phyloP scores from a whole-genome alignment of 2,329 filamentous ascomycete genomes.

The Calonectria hongkongensis region DNA sequence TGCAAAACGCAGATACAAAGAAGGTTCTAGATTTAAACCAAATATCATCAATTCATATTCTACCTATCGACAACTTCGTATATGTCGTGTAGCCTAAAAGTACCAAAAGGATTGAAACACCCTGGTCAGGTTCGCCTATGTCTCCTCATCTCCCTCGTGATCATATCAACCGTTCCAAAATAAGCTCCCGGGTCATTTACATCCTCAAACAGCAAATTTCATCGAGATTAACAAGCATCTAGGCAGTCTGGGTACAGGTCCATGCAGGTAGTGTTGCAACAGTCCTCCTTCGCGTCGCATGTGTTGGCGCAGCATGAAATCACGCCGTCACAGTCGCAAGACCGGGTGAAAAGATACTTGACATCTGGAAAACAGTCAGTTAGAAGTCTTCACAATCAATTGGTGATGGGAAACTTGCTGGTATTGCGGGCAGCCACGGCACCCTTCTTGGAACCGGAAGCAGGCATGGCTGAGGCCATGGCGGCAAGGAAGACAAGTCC shows the following conservation, averaged over 20 bases:
- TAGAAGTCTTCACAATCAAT: too few relatives aligned
- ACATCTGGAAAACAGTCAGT: background rate
- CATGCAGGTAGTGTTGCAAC: constrained; percentile 16
- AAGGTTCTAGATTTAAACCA: too few relatives aligned
- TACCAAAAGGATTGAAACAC: too few relatives aligned
- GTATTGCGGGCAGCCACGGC: background rate
- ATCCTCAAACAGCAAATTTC: too few relatives aligned
- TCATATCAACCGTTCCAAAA: background rate
- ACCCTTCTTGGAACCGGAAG: background rate
- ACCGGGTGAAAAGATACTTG: constrained; percentile 3
- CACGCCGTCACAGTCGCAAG: constrained; percentile 2
- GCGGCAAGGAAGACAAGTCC: background rate
- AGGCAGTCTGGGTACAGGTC: background rate
- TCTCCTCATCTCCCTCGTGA: background rate
- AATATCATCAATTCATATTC: too few relatives aligned
- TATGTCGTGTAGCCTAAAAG: too few relatives aligned
- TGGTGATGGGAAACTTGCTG: background rate
- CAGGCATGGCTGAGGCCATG: constrained; percentile 9
- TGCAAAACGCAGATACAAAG: too few relatives aligned
- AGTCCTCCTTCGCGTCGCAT: background rate
- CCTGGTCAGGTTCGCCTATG: too few relatives aligned
- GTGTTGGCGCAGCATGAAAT: background rate
- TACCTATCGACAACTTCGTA: too few relatives aligned
- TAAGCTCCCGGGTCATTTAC: too few relatives aligned
- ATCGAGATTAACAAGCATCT: background rate